Evolutionary conservation across 2,329 filamentous ascomycete genomes (phyloP), one percentile per base, ranked within the genome.

Genomic region (Saccharata proteae): DNA sequence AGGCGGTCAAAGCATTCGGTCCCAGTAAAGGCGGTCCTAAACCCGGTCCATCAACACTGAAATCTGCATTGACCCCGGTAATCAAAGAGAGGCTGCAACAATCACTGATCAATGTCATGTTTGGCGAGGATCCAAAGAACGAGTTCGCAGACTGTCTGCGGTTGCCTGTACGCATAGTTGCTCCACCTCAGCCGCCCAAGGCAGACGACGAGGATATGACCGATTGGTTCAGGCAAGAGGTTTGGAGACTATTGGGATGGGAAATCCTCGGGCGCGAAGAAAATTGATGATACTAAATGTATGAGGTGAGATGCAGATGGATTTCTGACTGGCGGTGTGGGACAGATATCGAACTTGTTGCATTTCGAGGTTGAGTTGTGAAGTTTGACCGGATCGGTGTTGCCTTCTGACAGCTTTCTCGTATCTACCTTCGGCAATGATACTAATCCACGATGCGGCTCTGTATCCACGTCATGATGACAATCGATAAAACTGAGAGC

Each of bases 201-300:
- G 37, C 58, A 1, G 54, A 55, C 4, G 52, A 62, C 16, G 43
- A 51, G 11, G 48, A 62, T 6, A 54, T 62, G 4, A 43, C 58
- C 3, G 61, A 69, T 11, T 72, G 68, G 66, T 74, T 71, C 40
- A 58, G 61, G 32, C 58, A 59, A 34, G 64, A 73, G 40, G 47
- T 74, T 2, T 76, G 71, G 71, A 50, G 57, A 31, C 43, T 74
- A 32, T 43, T 75, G 5, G 71, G 71, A 0, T 75, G 71, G 70
- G 67, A 74, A 29, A 51, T 67, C 5, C 44, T 67, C 19, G 30
- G 29, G 16, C 16, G 20, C 27, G 38, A 37, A 14, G 28, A 12
- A n/a, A 33, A 38, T 13, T 41, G 34, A 32, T 41, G 20, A 28
- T 6, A 17, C n/a, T 7, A n/a, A n/a, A 7, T 7, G 19, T 7